Conservation (phyloP, 164 flowering plant genomes). For the Pachysandra terminalis region DNA sequence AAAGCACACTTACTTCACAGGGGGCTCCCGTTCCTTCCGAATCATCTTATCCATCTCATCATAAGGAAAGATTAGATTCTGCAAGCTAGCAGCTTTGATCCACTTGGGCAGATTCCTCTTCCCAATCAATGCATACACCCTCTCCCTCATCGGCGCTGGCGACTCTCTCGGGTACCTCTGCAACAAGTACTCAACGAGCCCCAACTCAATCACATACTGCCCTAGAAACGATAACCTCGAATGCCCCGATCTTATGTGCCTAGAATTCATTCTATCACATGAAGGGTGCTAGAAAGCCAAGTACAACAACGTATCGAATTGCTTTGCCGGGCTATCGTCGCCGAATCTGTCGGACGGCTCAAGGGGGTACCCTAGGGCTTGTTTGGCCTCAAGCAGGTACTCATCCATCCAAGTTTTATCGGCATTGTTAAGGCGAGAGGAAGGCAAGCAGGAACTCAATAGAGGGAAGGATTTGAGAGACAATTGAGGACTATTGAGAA, state of each 20-base stretch:
- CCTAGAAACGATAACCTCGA: slow-evolving; percentile 87
- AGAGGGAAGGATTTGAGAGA: slow-evolving; percentile 91
- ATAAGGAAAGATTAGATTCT: slow-evolving; percentile 84
- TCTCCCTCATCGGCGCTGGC: slow-evolving; percentile 94
- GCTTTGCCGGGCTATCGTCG: slow-evolving; percentile 89
- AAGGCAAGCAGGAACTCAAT: slow-evolving; percentile 85
- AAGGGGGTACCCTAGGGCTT: slow-evolving; percentile 88
- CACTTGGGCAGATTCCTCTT: slow-evolving; percentile 82
- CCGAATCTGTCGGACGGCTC: slow-evolving; percentile 67
- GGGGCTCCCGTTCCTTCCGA: slow-evolving; percentile 80
- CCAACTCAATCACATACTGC: slow-evolving; percentile 88
- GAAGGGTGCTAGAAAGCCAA: slow-evolving; percentile 91
- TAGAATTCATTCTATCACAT: slow-evolving; percentile 68
- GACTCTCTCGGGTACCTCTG: slow-evolving; percentile 97
- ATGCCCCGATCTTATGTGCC: slow-evolving; percentile 83
- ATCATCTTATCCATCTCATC: slow-evolving; percentile 87
- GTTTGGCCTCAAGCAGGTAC: slow-evolving; percentile 89
- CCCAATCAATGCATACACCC: slow-evolving; percentile 89
- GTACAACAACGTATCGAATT: slow-evolving; percentile 85
- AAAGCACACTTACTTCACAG: slow-evolving; percentile 69
- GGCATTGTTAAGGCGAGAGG: slow-evolving; percentile 68
- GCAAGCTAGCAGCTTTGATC: slow-evolving; percentile 95
- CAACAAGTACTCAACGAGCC: slow-evolving; percentile 74
- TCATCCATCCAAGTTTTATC: slow-evolving; percentile 94
- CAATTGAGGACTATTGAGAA: slow-evolving; percentile 86